phyloP scores from a whole-genome alignment of 2,329 filamentous ascomycete genomes.

The Alternaria conjuncta region DNA sequence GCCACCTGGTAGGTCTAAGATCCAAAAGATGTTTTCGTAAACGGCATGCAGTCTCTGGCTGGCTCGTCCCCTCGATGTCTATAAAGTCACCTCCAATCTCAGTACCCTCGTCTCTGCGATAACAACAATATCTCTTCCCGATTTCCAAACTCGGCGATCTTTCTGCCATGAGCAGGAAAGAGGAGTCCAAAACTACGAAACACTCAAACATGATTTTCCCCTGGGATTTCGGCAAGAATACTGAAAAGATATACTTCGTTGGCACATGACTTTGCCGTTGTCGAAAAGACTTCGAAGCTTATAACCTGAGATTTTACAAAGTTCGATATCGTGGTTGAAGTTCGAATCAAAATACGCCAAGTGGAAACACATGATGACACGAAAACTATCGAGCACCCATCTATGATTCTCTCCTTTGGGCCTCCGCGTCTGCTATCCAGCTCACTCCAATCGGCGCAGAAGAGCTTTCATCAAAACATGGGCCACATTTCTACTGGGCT shows the following conservation, averaged over 20 bases:
- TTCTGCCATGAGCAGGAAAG: neutral
- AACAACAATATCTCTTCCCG: neutral
- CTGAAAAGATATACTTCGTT: neutral
- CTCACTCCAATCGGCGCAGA: too few species aligned
- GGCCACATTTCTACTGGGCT: neutral
- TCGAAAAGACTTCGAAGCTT: neutral
- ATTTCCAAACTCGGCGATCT: neutral
- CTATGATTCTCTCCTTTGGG: neutral
- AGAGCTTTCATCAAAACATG: too few species aligned
- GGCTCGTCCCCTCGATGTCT: neutral
- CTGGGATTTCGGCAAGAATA: neutral
- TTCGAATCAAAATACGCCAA: neutral
- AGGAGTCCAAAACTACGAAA: neutral
- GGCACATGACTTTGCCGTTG: neutral
- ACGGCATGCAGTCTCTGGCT: neutral
- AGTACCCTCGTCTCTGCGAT: neutral
- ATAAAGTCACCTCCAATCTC: neutral
- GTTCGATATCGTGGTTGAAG: too few species aligned
- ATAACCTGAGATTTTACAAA: too few species aligned
- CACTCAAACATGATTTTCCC: neutral
- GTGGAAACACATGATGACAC: neutral
- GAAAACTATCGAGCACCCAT: neutral
- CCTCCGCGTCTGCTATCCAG: neutral
- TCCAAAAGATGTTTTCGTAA: neutral
- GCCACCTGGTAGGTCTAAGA: rapidly evolving